Conservation (phyloP, 2,329 filamentous ascomycete species). For the Trichophyton simii region DNA sequence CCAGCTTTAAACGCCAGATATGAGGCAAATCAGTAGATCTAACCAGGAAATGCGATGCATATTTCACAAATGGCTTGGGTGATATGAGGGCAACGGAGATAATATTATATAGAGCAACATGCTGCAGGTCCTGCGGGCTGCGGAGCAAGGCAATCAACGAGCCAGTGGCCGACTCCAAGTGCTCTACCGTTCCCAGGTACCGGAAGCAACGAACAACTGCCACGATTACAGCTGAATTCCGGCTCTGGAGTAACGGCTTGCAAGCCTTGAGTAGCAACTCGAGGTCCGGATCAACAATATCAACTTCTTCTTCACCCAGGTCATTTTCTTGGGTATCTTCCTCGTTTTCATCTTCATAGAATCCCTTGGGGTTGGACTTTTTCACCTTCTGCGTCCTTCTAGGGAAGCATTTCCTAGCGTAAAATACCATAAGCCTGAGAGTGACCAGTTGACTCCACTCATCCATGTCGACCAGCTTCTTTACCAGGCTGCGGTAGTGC, state of each 20-base stretch:
- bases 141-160: constrained; percentile 77
- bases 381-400: constrained; percentile 48
- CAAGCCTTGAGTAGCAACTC: constrained; percentile 67
- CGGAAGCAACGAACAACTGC: constrained; percentile 76
- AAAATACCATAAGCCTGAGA: constrained; percentile 67
- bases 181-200: constrained; percentile 66
- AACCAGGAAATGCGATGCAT: constrained; percentile 81
- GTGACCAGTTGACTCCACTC: constrained; percentile 92
- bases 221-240: constrained; percentile 84
- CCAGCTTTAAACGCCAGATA: constrained; percentile 84
- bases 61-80: constrained; percentile 72
- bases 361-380: constrained; percentile 52
- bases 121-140: constrained; percentile 73
- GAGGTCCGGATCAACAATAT: constrained; percentile 66
- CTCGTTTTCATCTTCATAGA: constrained; percentile 61
- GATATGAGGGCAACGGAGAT: constrained; percentile 74
- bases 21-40: constrained; percentile 64
- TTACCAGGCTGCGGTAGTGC: constrained; percentile 72
- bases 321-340: constrained; percentile 33
- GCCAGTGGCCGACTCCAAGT: constrained; percentile 63
- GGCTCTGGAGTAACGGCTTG: constrained; percentile 74
- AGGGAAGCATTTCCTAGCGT: constrained; percentile 80
- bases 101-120: constrained; percentile 85
- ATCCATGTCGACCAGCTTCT: constrained; percentile 95
- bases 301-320: constrained; percentile 36